Percentiles rank a stretch among this genome's conserved stretches.
phyloP scores from a whole-genome alignment of 495 filamentous ascomycete species.

The Aspergillus ostianus region DNA sequence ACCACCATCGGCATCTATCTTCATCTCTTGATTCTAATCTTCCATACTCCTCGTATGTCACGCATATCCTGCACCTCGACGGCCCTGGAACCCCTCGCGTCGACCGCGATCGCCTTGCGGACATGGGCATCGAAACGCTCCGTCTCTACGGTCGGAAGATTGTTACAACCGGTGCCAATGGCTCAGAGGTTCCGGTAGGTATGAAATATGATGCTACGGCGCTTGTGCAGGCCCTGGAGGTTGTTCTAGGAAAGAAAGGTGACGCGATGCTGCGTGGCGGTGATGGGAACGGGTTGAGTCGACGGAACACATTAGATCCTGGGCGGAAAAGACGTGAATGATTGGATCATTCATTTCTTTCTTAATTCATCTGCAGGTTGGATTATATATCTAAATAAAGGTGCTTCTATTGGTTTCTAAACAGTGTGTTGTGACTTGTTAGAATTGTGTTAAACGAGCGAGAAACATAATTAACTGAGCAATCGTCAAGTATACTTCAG shows the following conservation, averaged over 20 bases:
- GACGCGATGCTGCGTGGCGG: slow-evolving; percentile 45
- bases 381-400: too few relatives aligned
- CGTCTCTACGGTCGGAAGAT: slow-evolving; percentile 70
- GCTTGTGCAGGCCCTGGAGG: slow-evolving; percentile 72
- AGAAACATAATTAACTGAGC: neutral
- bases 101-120: slow-evolving; percentile 59
- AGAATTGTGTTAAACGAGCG: too few relatives aligned
- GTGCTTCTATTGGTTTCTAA: too few relatives aligned
- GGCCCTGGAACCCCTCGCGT: slow-evolving; percentile 68
- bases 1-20: neutral
- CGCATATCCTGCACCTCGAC: slow-evolving; percentile 80
- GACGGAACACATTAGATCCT: slow-evolving; percentile 66
- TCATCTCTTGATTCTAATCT: slow-evolving; percentile 17
- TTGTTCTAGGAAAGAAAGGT: slow-evolving; percentile 70
- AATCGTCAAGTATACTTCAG: too few relatives aligned
- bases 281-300: slow-evolving; percentile 48
- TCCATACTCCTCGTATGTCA: slow-evolving; percentile 58
- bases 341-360: neutral
- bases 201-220: slow-evolving; percentile 77
- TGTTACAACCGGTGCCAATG: slow-evolving; percentile 27
- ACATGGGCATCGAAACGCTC: slow-evolving; percentile 72
- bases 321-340: slow-evolving; percentile 16
- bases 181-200: slow-evolving; percentile 33
- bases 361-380: neutral
- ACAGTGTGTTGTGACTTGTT: too few relatives aligned